phyloP scores from a whole-genome alignment of 306 rosid species.

The Cercis canadensis region DNA sequence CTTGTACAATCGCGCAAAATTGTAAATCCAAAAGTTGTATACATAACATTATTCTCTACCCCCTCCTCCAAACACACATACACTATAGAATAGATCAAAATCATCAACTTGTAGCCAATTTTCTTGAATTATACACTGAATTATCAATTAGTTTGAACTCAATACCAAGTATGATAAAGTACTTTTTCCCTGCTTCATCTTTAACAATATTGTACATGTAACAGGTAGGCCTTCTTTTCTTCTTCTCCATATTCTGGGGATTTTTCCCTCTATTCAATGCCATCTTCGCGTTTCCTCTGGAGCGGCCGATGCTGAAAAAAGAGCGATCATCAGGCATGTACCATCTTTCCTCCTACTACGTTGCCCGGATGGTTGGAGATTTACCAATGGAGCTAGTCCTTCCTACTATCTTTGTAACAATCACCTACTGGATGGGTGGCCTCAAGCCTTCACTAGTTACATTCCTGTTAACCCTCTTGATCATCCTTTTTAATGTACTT shows the following conservation, averaged over 20 bases:
- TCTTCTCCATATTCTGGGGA: conserved; percentile 95
- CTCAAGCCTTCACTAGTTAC: conserved; percentile 71
- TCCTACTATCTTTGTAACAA: conserved; percentile 72
- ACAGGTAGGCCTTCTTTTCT: conserved; percentile 91
- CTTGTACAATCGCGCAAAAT: too few relatives aligned
- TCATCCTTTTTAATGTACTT: conserved; percentile 75
- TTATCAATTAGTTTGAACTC: neutral
- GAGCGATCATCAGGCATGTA: conserved; percentile 93
- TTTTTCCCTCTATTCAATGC: conserved; percentile 88
- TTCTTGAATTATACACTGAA: neutral
- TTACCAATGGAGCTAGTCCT: conserved; percentile 92
- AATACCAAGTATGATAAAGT: neutral
- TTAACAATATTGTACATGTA: conserved; percentile 14
- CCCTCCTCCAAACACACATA: too few relatives aligned
- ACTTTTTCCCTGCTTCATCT: neutral
- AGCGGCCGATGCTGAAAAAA: conserved; percentile 77
- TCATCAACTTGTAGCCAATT: neutral
- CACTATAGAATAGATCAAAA: too few relatives aligned
- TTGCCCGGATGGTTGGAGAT: conserved; percentile 78
- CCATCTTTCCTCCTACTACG: conserved; percentile 82
- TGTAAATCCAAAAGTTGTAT: too few relatives aligned
- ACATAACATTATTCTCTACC: too few relatives aligned
- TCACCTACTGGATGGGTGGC: conserved; percentile 91
- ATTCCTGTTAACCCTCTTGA: conserved; percentile 66
- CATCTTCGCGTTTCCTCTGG: conserved; percentile 79